Base-by-base conservation (phyloP, 2,329 filamentous ascomycete genomes). In the Decorospora gaudefroyi region DNA sequence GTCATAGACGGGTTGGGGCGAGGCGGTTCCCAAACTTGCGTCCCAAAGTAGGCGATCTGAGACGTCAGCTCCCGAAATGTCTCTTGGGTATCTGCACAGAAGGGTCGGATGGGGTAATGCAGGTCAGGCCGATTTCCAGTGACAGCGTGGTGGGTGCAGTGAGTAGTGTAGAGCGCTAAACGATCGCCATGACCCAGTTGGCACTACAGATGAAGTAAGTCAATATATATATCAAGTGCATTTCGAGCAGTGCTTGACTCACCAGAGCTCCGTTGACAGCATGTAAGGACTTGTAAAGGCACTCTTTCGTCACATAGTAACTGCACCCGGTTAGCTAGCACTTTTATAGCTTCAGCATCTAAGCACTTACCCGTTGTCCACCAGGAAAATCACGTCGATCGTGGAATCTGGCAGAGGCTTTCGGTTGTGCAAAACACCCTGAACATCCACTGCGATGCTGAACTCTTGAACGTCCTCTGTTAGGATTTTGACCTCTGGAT, bases 341-440 rank as follows among this genome's bases (percentile, higher is more conserved):
- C 30, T 11, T 4, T 16, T 4, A 10, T 23, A 13, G 16, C 19
- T n/a, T 18, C 15, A 15, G 12, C 10, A 11, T 8, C 5, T n/a
- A 6, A 4, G 11, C 23, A 42, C 46, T 49, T 52, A 71, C 68
- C 66, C 64, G 36, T 71, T 72, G 45, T 73, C 69, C 22, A 73
- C 50, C 13, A 73, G 46, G 15, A 72, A 57, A 4, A 70, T 48
- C 4, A 71, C 44, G 50, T 72, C 68, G 12, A 72, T 48, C 6
- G 46, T 48, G 3, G 40, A 34, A 17, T 62, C 42, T 6, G 36
- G 30, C 25, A 61, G 49, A 17, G 41, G 10, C 11, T 41, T 46
- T 4, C 53, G 52, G 22, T 64, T 59, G 43, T 67, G 54, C 4
- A 64, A 39, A 8, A 56, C 51, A 8, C 62, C 65, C 30, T 64